Evolutionary conservation across 164 flowering plant species (phyloP), one percentile per base, ranked within the genome.

Genomic region (Piper betle): DNA sequence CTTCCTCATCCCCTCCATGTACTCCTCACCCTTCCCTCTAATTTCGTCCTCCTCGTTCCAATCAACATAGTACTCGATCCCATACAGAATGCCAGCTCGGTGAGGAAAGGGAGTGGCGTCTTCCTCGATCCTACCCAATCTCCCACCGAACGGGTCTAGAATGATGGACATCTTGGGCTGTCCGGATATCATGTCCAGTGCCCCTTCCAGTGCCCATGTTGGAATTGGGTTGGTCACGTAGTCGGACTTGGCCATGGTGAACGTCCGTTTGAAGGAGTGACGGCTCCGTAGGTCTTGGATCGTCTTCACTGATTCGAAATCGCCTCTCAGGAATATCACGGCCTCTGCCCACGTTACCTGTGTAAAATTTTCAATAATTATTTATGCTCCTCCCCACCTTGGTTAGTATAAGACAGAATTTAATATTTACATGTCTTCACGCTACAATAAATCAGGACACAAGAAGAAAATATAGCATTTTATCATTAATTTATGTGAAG

Each of bases 71-170:
- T 66, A 73, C 66, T 73, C 71, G 41, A 73, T 67, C 17, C 64
- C 55, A 20, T 64, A 73, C 2, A 66, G 57, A 42, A 54, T 73
- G 4, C 73, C 68, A 17, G 58, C 71, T 63, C 77, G 61, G 53
- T 67, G 71, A 17, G 77, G 73, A 40, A 70, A 73, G 1, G 71
- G 64, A 25, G 58, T 60, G 12, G 70, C 65, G 40, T 66, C 66
- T 19, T 42, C 37, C 13, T 53, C 54, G 0, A 69, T 56, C 55
- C 61, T 63, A 13, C 37, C 56, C 73, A 69, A 61, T 18, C 39
- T 46, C 20, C 73, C 73, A 1, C 76, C 76, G 38, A 52, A 66
- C 12, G 77, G 77, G 55, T 73, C 73, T 55, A 73, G 48, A 6
- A 70, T 50, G 5, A 67, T 59, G 43, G 57, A 64, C 19, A 58